Conservation (phyloP, 768 basidiomycete species). For the Dendrothele bispora region DNA sequence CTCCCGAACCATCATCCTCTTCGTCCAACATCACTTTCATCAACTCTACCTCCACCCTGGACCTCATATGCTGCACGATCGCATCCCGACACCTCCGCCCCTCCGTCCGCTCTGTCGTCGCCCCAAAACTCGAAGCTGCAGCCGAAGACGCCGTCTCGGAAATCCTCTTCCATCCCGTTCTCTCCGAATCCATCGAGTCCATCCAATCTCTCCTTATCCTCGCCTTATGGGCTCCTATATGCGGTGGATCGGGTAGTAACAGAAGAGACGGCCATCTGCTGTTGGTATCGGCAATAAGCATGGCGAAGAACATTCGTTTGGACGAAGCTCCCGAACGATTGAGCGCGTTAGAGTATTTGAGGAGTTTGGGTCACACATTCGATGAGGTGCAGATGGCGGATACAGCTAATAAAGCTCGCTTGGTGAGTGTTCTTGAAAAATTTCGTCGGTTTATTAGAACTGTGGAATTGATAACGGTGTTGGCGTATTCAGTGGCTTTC, state of each 20-base stretch:
- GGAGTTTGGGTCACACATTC: slow-evolving; percentile 16
- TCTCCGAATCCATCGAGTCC: slow-evolving; percentile 32
- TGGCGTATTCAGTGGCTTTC: slow-evolving; percentile 29
- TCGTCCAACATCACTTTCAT: too few species aligned
- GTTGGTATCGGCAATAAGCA: slow-evolving; percentile 31
- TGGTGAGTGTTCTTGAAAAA: slow-evolving; percentile 31
- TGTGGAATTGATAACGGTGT: slow-evolving; percentile 4
- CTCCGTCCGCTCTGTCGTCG: slow-evolving; percentile 28
- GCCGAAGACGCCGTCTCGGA: slow-evolving; percentile 36
- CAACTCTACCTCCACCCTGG: too few species aligned
- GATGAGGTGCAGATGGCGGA: slow-evolving; percentile 21
- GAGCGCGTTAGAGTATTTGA: slow-evolving; percentile 21
- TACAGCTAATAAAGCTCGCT: slow-evolving; percentile 35
- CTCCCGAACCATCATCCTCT: too few species aligned
- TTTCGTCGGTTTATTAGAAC: not conserved
- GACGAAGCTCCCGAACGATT: slow-evolving; percentile 34
- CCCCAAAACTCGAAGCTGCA: slow-evolving; percentile 34
- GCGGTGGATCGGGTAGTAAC: slow-evolving; percentile 14
- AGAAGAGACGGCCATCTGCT: not conserved
- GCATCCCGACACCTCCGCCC: slow-evolving; percentile 38
- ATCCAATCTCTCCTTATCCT: slow-evolving; percentile 38
- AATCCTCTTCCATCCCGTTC: slow-evolving; percentile 35
- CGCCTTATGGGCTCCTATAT: slow-evolving; percentile 40
- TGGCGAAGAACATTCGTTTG: slow-evolving; percentile 41
- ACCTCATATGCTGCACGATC: slow-evolving; percentile 41